Percentiles rank a stretch among this genome's conserved stretches.
phyloP scores from a whole-genome alignment of 2,329 filamentous ascomycete genomes.

The Nigrospora sphaerica region DNA sequence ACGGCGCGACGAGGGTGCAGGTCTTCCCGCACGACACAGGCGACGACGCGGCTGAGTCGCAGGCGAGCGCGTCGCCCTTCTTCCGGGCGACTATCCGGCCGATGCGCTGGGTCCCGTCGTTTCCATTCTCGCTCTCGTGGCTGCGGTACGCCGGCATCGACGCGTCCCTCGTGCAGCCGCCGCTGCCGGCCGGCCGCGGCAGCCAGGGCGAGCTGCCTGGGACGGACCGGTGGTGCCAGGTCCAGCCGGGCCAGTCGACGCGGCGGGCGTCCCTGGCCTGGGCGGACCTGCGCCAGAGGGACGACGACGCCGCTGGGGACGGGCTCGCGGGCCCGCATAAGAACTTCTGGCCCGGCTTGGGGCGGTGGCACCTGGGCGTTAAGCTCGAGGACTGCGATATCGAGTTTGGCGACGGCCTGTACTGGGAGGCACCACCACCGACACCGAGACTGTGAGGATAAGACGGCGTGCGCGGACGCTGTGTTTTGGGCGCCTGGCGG shows the following conservation, averaged over 20 bases:
- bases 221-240: slow-evolving; percentile 37
- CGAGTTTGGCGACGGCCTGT: slow-evolving; percentile 17
- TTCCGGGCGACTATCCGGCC: slow-evolving; percentile 39
- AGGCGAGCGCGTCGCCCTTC: slow-evolving; percentile 28
- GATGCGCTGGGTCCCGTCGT: slow-evolving; percentile 31
- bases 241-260: slow-evolving; percentile 22
- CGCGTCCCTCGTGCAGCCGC: slow-evolving; percentile 38
- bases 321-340: slow-evolving; percentile 14
- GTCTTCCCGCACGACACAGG: slow-evolving; percentile 36
- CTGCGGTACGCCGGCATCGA: slow-evolving; percentile 33
- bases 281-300: slow-evolving; percentile 36
- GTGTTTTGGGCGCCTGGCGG: no score
- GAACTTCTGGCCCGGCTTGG: slow-evolving; percentile 41
- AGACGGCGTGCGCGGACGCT: no score
- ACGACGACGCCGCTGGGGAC: slow-evolving; percentile 19
- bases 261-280: slow-evolving; percentile 31
- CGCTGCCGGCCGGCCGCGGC: slow-evolving; percentile 32
- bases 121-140: slow-evolving; percentile 33
- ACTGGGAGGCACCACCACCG: slow-evolving; percentile 14
- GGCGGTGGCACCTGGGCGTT: slow-evolving; percentile 33
- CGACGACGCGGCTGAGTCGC: slow-evolving; percentile 20
- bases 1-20: slow-evolving; percentile 30
- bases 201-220: slow-evolving; percentile 34
- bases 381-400: slow-evolving; percentile 21
- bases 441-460: neutral